phyloP scores from a whole-genome alignment of 345 rosid species.

The Gossypioides kirkii region DNA sequence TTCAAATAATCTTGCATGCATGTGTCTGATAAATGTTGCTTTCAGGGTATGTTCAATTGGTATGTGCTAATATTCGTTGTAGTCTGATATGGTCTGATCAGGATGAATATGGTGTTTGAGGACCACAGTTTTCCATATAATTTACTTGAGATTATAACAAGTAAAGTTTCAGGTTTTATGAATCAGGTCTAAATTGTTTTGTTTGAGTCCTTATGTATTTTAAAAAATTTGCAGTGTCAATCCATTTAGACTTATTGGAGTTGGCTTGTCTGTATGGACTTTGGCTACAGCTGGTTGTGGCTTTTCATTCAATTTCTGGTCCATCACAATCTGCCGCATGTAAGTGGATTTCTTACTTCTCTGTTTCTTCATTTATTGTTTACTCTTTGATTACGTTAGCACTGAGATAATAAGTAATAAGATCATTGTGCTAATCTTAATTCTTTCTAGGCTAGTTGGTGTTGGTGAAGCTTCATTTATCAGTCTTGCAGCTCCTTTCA shows the following conservation, averaged over 20 bases:
- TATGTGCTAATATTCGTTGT: background rate
- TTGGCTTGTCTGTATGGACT: conserved; percentile 89
- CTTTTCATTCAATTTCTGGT: conserved; percentile 81
- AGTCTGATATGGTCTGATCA: background rate
- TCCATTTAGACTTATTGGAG: conserved; percentile 93
- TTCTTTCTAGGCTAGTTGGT: conserved; percentile 77
- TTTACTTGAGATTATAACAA: background rate
- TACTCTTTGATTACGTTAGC: background rate
- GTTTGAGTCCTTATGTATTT: conserved; percentile 14
- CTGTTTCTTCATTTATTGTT: background rate
- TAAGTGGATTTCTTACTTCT: conserved; percentile 29
- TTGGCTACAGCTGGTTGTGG: conserved; percentile 75
- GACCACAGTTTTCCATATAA: background rate
- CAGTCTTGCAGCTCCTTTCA: conserved; percentile 96
- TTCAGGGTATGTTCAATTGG: background rate
- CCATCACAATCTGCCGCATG: conserved; percentile 82
- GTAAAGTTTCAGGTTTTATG: conserved; percentile 7
- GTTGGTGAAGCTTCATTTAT: conserved; percentile 98
- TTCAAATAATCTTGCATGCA: background rate
- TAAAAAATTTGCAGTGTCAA: conserved; percentile 52
- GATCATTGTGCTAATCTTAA: background rate
- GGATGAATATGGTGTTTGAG: background rate
- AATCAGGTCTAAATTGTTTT: background rate
- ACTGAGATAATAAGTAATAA: background rate
- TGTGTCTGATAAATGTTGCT: background rate